Evolutionary conservation across 192 early-diverging fungal genomes (phyloP).

Genomic region (Coemansia biformis): DNA sequence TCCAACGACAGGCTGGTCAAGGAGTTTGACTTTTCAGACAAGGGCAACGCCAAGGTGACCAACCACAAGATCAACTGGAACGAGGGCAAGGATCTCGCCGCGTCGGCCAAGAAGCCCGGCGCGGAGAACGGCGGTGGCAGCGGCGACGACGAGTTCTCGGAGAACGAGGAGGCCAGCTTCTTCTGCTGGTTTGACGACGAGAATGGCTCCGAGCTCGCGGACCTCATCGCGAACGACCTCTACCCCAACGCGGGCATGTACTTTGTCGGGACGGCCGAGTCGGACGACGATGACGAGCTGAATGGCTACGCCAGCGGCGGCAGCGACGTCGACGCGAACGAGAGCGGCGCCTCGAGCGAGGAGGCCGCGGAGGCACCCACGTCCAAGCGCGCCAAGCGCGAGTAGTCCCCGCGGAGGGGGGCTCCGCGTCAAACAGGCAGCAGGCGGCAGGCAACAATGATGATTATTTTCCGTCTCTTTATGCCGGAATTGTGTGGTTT

Average conservation of each 20-base stretch:
- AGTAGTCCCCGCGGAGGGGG: too few species aligned
- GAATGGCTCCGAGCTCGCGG: constrained; percentile 46
- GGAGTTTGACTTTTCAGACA: constrained; percentile 58
- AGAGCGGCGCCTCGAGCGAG: constrained; percentile 20
- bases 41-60: constrained; percentile 52
- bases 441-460: too few species aligned
- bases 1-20: constrained; percentile 53
- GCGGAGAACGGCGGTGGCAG: constrained; percentile 43
- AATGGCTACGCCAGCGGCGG: constrained; percentile 55
- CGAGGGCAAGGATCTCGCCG: constrained; percentile 53
- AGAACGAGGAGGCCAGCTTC: constrained; percentile 48
- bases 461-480: background rate
- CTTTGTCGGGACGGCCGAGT: constrained; percentile 70
- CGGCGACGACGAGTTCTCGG: constrained; percentile 36
- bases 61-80: constrained; percentile 58
- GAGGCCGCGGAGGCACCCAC: constrained; percentile 38
- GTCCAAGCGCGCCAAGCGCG: constrained; percentile 32
- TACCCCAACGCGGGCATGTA: constrained; percentile 87
- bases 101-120: constrained; percentile 28
- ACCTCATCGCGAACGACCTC: constrained; percentile 46
- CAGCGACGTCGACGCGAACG: constrained; percentile 16
- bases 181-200: constrained; percentile 50
- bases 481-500: too few species aligned
- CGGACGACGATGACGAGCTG: constrained; percentile 66
- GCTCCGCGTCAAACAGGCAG: too few species aligned